Evolutionary conservation across 2,329 filamentous ascomycete species (phyloP).

Genomic region (Talaromyces sp.): DNA sequence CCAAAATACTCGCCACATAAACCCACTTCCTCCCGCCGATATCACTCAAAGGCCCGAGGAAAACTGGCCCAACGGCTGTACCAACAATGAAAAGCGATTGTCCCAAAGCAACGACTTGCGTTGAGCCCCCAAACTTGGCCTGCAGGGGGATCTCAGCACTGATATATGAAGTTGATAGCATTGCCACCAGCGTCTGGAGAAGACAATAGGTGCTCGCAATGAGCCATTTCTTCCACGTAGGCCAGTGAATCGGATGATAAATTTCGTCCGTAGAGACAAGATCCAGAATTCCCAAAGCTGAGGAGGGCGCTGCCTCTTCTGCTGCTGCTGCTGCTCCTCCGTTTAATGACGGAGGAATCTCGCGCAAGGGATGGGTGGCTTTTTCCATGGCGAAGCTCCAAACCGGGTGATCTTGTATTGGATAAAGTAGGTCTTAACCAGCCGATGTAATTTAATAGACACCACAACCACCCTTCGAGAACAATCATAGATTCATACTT

Average conservation of each 20-base stretch:
- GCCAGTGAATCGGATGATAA: slow-evolving; percentile 16
- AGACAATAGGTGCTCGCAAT: slow-evolving; percentile 22
- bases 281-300: background rate
- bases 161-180: slow-evolving; percentile 36
- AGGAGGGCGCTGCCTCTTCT: background rate
- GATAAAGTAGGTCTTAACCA: background rate
- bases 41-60: slow-evolving; percentile 37
- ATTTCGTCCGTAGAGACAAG: slow-evolving; percentile 13
- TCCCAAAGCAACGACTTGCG: slow-evolving; percentile 35
- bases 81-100: slow-evolving; percentile 41
- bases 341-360: background rate
- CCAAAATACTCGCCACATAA: slow-evolving; percentile 32
- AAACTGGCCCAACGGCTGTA: slow-evolving; percentile 36
- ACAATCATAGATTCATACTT: background rate
- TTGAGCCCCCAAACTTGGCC: slow-evolving; percentile 31
- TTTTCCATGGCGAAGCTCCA: background rate
- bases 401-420: background rate
- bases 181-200: slow-evolving; percentile 34
- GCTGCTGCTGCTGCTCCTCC: background rate
- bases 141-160: slow-evolving; percentile 32
- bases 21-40: slow-evolving; percentile 41
- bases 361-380: background rate
- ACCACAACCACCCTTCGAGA: background rate
- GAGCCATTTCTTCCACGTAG: slow-evolving; percentile 16
- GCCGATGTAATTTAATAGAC: background rate